Conservation (phyloP, 768 basidiomycete genomes). For the Serpula lacrymans region DNA sequence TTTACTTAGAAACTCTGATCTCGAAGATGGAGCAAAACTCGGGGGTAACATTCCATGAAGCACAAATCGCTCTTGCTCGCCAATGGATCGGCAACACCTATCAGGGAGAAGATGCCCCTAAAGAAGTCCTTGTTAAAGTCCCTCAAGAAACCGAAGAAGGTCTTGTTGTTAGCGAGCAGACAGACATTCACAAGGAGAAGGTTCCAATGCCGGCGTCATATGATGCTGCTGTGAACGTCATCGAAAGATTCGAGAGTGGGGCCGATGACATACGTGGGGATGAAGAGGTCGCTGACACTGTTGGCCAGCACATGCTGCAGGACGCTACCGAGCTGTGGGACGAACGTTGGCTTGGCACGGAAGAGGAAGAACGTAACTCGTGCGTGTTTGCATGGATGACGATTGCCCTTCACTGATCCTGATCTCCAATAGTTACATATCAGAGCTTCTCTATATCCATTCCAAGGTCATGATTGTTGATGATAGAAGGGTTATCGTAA, state of each 20-base stretch:
- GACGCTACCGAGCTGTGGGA: slow-evolving; percentile 60
- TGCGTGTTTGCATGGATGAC: slow-evolving; percentile 38
- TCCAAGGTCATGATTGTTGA: slow-evolving; percentile 94
- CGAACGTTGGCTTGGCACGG: slow-evolving; percentile 82
- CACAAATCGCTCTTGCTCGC: slow-evolving; percentile 80
- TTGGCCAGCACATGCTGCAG: slow-evolving; percentile 75
- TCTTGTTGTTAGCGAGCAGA: slow-evolving; percentile 51
- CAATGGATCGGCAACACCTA: slow-evolving; percentile 63
- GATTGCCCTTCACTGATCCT: slow-evolving; percentile 7
- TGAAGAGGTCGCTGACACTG: slow-evolving; percentile 66
- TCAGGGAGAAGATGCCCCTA: slow-evolving; percentile 33
- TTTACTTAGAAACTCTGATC: slow-evolving; percentile 47
- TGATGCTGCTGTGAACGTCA: slow-evolving; percentile 64
- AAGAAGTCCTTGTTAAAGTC: slow-evolving; percentile 55
- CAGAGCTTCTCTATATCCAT: slow-evolving; percentile 82
- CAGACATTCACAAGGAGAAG: slow-evolving; percentile 50
- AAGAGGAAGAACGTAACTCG: slow-evolving; percentile 79
- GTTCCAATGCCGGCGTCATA: slow-evolving; percentile 64
- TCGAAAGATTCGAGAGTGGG: slow-evolving; percentile 69
- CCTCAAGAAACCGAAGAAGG: slow-evolving; percentile 49
- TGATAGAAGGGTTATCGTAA: slow-evolving; percentile 82
- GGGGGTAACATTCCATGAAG: slow-evolving; percentile 79
- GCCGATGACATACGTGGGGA: slow-evolving; percentile 55
- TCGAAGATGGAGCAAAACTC: slow-evolving; percentile 67
- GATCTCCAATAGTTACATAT: slow-evolving; percentile 56